These are phyloP conservation scores for Phytophthora tubulina DNA, from an alignment of 352 stramenopile species.

Conservation along the genomic window DNA sequence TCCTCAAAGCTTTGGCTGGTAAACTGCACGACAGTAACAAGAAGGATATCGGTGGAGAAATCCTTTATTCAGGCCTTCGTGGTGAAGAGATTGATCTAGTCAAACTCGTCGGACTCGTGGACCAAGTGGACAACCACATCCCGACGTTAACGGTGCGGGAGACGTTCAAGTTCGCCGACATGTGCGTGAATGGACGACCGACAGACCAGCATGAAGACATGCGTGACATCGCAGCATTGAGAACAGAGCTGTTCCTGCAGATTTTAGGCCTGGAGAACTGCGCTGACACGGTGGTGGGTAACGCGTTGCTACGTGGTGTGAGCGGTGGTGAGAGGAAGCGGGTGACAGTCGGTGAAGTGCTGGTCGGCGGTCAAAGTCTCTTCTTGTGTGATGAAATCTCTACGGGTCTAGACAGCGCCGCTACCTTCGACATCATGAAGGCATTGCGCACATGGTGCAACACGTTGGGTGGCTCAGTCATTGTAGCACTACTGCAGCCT, in stretches of 20 bases:
- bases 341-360: conserved; percentile 85
- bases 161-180: conserved; percentile 92
- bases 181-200: conserved; percentile 81
- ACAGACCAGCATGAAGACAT: conserved; percentile 78
- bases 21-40: conserved; percentile 62
- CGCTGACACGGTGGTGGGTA: conserved; percentile 93
- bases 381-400: conserved; percentile 85
- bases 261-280: conserved; percentile 90
- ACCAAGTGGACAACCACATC: conserved; percentile 90
- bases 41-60: conserved; percentile 49
- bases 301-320: conserved; percentile 88
- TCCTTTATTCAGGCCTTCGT: conserved; percentile 54
- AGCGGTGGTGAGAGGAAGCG: conserved; percentile 90
- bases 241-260: conserved; percentile 77
- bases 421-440: conserved; percentile 69
- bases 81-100: conserved; percentile 62
- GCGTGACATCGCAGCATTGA: conserved; percentile 71
- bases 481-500: conserved; percentile 53
- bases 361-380: conserved; percentile 62
- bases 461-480: conserved; percentile 43
- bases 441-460: conserved; percentile 61
- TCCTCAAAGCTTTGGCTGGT: conserved; percentile 67
- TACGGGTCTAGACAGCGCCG: conserved; percentile 64
- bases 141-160: conserved; percentile 94
- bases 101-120: conserved; percentile 74